Base-by-base conservation (phyloP, 108 stramenopile genomes). In the Cylindrotheca fusiformis region DNA sequence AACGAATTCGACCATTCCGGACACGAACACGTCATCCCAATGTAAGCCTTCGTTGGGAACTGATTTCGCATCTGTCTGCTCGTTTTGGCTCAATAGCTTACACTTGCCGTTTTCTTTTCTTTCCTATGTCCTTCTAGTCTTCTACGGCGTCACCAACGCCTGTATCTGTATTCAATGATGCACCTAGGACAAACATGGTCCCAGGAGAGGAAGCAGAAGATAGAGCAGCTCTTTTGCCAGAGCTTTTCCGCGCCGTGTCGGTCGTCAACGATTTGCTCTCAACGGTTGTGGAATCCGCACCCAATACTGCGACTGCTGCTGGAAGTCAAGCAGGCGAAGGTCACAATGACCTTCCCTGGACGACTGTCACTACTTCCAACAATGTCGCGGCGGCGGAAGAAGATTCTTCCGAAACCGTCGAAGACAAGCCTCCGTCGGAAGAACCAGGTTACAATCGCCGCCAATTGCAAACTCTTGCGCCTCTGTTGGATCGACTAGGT, bases 1-100 rank as follows among this genome's bases (percentile, higher is more conserved):
- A 80, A 47, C 71, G 95, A n/a, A 73, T 96, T 27, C 78, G 90
- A 24, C 95, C 90, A 2, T 96, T 96, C 71, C 82, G 95, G 22
- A 89, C 88, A 10, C 64, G 90, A 28, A 93, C 92, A 1, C 69
- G 88, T 2, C 95, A 95, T 45, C 74, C 79, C 4, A 68, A 52
- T 31, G 55, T 55, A 45, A 79, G 71, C 49, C 45, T 63, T 72
- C 3, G 22, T 17, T 6, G 25, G 14, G 6, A 23, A 50, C 0
- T 51, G 49, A 3, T 3, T n/a, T 58, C 18, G 22, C 36, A 41
- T 41, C 10, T 10, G 14, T 41, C 14, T 14, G 14, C 6, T 41
- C 36, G 6, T 10, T 51, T 32, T 30, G 22, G 1, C 50, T 58
- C 31, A 3, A 3, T 55, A 47, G 45, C 46, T 71, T 24, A 22